Evolutionary conservation across 495 filamentous ascomycete genomes (phyloP), one percentile per base, ranked within the genome.

Genomic region (Corynascus novoguineensis): DNA sequence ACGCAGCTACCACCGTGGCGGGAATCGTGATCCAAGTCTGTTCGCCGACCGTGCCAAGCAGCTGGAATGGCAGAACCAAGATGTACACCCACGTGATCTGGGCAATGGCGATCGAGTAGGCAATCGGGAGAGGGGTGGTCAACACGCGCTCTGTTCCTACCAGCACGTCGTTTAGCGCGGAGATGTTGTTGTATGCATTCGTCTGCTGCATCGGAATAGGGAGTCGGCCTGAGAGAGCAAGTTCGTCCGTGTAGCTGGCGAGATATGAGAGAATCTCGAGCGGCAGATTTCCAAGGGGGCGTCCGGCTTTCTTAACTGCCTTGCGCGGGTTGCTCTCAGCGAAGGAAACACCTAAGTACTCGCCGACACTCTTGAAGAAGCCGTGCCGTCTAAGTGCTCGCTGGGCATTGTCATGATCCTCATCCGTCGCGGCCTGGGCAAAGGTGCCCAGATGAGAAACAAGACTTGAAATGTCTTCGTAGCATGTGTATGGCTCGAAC

Each of bases 21-120:
- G 90, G 90, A 57, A 96, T 92, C n/a, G 89, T 87, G 44, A 90
- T 78, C 85, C 86, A 95, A 4, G 24, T 25, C 22, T 68, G 6
- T n/a, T 41, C 5, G 14, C n/a, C 64, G 0, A 92, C 77, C 3
- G 69, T 60, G 1, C 67, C 58, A 60, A 79, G 83, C 9, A 96
- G 81, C 65, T 96, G 90, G 81, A 95, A 95, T 6, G 90, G 90
- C 3, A 96, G 81, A 4, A 89, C 71, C 27, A 91, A 68, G 42
- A 95, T 83, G 70, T 95, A 96, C 46, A 92, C 79, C 87, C 88
- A 92, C 32, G 89, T 87, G 62, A 95, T 92, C 62, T 95, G 90
- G 21, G 84, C 79, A 60, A 95, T 92, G 50, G 87, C 83, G 64
- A 96, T 96, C 47, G 79, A 81, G 76, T 96, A 96, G 21, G 88